Base-by-base conservation (phyloP, 345 rosid genomes). In the Aquilaria malaccensis region DNA sequence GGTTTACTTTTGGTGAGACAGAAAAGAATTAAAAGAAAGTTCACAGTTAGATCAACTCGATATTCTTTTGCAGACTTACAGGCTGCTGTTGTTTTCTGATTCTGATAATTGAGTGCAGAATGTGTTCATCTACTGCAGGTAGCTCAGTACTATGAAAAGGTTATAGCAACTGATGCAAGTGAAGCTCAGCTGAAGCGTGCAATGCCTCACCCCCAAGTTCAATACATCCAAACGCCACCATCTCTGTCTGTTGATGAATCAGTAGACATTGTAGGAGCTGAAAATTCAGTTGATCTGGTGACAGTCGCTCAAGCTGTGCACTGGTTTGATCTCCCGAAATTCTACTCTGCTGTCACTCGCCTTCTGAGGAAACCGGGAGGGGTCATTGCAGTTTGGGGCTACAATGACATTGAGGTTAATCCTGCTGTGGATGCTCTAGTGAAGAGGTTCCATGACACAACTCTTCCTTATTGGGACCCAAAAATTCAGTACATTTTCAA, bases 281-380 rank as follows among this genome's bases (percentile, higher is more conserved):
- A 83, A 55, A 73, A 78, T 52, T 75, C 81, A 0, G 81, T 87
- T 0, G 86, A 89, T 70, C 53, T 87, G 10, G 74, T 89, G 13
- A 82, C 84, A 0, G 79, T 81, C 2, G 87, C 86, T 2, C 71
- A 72, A 50, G 92, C 85, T 2, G 72, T 81, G 11, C 87, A 83
- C 72, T 80, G 92, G 89, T 83, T 88, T 55, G 88, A 88, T 52
- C 80, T 80, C 10, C 82, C 76, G 14, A 83, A 56, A 50, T 83
- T 89, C 69, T 86, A 86, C 59, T 60, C 82, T 5, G 22, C 71
- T 6, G 87, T 67, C 13, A 72, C 59, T 11, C 78, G 86, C 15
- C 58, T 81, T 45, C 71, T 84, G 12, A 67, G 78, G 29, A 89
- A 80, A 64, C 94, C 91, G 2, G 86, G 82, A 10, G 87, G 91